These are phyloP conservation scores for Endocarpon pusillum DNA, from an alignment of 495 filamentous ascomycete species.

Conservation along the genomic window DNA sequence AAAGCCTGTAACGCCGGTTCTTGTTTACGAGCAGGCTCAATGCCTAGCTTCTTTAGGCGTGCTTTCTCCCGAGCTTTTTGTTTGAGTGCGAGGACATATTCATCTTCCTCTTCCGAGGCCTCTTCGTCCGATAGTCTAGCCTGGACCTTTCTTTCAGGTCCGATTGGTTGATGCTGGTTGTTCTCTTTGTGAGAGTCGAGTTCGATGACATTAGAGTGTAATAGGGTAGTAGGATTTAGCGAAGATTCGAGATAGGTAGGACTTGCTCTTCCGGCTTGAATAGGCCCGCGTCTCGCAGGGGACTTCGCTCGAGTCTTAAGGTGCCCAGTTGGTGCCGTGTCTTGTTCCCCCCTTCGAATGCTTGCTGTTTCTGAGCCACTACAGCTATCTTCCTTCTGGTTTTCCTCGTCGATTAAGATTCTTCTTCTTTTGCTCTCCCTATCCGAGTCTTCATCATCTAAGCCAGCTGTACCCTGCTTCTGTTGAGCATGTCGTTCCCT, in stretches of 20 bases:
- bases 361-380: not conserved
- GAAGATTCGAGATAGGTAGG: too few relatives aligned
- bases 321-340: too few relatives aligned
- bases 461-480: conserved; percentile 8
- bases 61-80: conserved; percentile 13
- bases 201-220: conserved; percentile 12
- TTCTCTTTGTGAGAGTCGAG: conserved; percentile 12
- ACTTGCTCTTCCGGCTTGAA: conserved; percentile 1
- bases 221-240: too few relatives aligned
- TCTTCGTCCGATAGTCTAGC: conserved; percentile 4
- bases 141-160: conserved; percentile 9
- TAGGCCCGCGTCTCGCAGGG: conserved; percentile 2
- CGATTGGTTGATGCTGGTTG: conserved; percentile 2
- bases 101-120: conserved; percentile 2
- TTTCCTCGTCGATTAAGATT: conserved; percentile 15
- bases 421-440: conserved; percentile 6
- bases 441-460: conserved; percentile 13
- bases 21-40: conserved; percentile 1
- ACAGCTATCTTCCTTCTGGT: conserved; percentile 11
- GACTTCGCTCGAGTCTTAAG: conserved; percentile 5
- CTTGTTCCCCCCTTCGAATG: conserved; percentile 5
- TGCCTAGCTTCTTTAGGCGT: conserved; percentile 4
- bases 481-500: conserved; percentile 18
- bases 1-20: conserved; percentile 7
- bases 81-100: conserved; percentile 2